Percentiles rank a stretch among this genome's conserved stretches.
phyloP scores from a whole-genome alignment of 257 asterid genomes.

The Solanum verrucosum region DNA sequence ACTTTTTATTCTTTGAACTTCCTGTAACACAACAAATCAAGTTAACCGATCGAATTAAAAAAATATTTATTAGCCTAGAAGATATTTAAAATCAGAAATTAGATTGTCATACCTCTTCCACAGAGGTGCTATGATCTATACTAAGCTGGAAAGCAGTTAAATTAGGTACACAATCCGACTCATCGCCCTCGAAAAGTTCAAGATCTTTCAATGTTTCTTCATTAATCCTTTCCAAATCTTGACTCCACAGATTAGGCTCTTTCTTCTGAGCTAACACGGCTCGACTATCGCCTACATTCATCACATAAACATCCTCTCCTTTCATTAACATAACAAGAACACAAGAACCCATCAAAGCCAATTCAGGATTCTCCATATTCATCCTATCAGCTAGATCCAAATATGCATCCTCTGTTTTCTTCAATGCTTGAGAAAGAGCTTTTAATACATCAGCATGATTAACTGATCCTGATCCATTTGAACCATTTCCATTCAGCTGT shows the following conservation, averaged over 20 bases:
- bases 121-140: slow-evolving; percentile 80
- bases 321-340: slow-evolving; percentile 94
- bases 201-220: slow-evolving; percentile 80
- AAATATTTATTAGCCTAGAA: not conserved
- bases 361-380: slow-evolving; percentile 83
- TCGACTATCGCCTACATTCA: slow-evolving; percentile 97
- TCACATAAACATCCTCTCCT: slow-evolving; percentile 82
- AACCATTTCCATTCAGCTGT: slow-evolving; percentile 32
- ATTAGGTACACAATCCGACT: slow-evolving; percentile 20
- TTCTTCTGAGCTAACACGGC: slow-evolving; percentile 72
- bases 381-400: slow-evolving; percentile 72
- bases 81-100: not conserved
- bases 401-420: slow-evolving; percentile 77
- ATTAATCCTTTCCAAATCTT: slow-evolving; percentile 84
- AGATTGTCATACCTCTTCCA: slow-evolving; percentile 49
- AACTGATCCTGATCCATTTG: slow-evolving; percentile 17
- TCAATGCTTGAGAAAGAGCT: slow-evolving; percentile 66
- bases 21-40: slow-evolving; percentile 32
- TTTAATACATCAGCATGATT: slow-evolving; percentile 70
- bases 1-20: slow-evolving; percentile 54
- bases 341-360: slow-evolving; percentile 95
- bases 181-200: slow-evolving; percentile 53
- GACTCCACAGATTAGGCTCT: slow-evolving; percentile 92
- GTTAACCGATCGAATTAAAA: not conserved
- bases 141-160: slow-evolving; percentile 73